Conservation (phyloP, 495 filamentous ascomycete species). For the Cetradonia linearis region DNA sequence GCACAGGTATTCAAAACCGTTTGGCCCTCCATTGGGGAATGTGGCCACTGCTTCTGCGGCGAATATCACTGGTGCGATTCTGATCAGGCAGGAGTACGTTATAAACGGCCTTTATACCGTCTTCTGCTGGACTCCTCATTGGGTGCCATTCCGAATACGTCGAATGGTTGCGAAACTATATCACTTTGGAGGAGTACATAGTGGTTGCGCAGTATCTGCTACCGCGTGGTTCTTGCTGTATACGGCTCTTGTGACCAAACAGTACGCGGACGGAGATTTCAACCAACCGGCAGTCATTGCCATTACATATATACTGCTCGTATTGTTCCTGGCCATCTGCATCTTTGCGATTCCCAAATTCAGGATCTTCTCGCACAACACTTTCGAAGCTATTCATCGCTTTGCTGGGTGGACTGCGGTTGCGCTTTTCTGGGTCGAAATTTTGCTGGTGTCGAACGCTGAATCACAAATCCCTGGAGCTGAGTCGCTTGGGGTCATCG, state of each 20-base stretch:
- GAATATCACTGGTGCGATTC: constrained; percentile 43
- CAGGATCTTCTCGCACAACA: constrained; percentile 36
- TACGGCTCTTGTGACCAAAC: constrained; percentile 40
- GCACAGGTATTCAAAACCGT: constrained; percentile 22
- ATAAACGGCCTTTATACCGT: constrained; percentile 61
- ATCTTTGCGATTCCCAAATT: constrained; percentile 24
- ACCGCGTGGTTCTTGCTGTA: constrained; percentile 60
- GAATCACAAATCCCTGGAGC: constrained; percentile 23
- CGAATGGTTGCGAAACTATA: constrained; percentile 62
- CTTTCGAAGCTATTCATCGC: constrained; percentile 48
- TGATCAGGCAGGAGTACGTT: constrained; percentile 65
- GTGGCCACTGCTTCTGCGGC: constrained; percentile 40
- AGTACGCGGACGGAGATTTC: constrained; percentile 27
- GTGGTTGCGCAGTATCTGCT: constrained; percentile 56
- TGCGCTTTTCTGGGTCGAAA: constrained; percentile 31
- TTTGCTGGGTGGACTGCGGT: constrained; percentile 45
- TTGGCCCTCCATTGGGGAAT: constrained; percentile 19
- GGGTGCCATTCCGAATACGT: constrained; percentile 53
- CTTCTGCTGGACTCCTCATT: constrained; percentile 48
- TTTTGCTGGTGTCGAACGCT: constrained; percentile 27
- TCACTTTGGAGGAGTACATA: constrained; percentile 69
- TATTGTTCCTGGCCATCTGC: constrained; percentile 24
- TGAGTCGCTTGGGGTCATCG: constrained; percentile 30
- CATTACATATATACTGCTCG: constrained; percentile 23
- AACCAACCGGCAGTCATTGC: constrained; percentile 19